A percentile compares a stretch with the other conserved stretches of the same genome.
These are phyloP conservation scores for Penicillium expansum DNA, from an alignment of 2,329 filamentous ascomycete genomes.

Conservation along the genomic window DNA sequence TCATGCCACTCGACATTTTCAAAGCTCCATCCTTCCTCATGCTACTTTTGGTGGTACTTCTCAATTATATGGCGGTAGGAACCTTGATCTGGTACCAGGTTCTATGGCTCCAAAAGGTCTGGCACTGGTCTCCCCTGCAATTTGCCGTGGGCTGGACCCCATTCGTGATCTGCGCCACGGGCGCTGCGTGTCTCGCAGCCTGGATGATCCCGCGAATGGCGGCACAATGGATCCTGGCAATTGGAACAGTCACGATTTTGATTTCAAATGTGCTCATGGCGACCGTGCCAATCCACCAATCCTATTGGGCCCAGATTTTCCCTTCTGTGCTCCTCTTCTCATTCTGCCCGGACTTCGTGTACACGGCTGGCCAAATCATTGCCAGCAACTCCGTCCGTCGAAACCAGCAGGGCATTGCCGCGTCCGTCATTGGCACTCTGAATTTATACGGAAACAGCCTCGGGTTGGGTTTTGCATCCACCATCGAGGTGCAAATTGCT, in stretches of 20 bases:
- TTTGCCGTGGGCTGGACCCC: conserved; percentile 44
- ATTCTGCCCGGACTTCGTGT: conserved; percentile 51
- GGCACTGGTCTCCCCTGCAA: conserved; percentile 43
- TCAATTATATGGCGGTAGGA: conserved; percentile 50
- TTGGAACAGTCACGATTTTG: too few relatives aligned
- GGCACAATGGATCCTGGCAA: too few relatives aligned
- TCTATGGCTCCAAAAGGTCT: conserved; percentile 46
- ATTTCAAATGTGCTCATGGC: too few relatives aligned
- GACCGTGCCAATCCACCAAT: conserved; percentile 46
- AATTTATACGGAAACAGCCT: conserved; percentile 45
- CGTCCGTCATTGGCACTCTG: conserved; percentile 49
- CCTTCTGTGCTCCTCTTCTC: conserved; percentile 36
- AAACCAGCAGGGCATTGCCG: conserved; percentile 54
- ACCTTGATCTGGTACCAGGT: conserved; percentile 52
- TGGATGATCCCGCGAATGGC: too few relatives aligned
- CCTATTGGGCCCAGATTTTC: conserved; percentile 47
- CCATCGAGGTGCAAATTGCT: conserved; percentile 33
- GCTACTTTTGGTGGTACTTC: conserved; percentile 45
- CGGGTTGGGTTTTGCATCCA: conserved; percentile 47
- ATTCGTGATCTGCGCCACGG: conserved; percentile 41
- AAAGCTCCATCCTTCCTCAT: conserved; percentile 45
- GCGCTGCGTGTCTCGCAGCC: conserved; percentile 42
- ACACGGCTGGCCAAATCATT: conserved; percentile 53
- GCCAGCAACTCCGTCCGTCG: conserved; percentile 54
- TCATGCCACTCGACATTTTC: conserved; percentile 50